Evolutionary conservation across 2,329 filamentous ascomycete genomes (phyloP).

Genomic region (Xylaria sp.): DNA sequence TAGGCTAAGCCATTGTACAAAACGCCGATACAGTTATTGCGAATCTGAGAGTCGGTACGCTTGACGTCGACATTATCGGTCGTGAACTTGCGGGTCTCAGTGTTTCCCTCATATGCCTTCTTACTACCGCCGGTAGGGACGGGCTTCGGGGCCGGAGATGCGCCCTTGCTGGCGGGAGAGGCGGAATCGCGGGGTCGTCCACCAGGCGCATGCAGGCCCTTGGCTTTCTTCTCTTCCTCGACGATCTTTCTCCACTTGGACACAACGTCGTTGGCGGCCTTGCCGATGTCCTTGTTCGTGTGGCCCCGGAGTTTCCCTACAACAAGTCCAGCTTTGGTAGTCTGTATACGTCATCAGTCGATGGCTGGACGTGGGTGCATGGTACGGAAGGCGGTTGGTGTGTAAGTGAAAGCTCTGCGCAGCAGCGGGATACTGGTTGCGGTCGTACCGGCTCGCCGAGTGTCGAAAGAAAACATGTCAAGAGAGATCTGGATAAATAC

Average conservation of each 20-base stretch:
- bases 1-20: conserved; percentile 90
- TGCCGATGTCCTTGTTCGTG: conserved; percentile 82
- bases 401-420: background rate
- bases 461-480: background rate
- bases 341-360: conserved; percentile 53
- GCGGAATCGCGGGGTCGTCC: conserved; percentile 60
- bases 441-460: background rate
- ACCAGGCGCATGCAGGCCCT: conserved; percentile 45
- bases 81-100: conserved; percentile 83
- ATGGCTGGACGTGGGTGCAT: conserved; percentile 23
- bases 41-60: conserved; percentile 76
- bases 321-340: conserved; percentile 89
- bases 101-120: conserved; percentile 69
- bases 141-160: conserved; percentile 58
- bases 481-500: conserved; percentile 18
- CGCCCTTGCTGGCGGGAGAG: conserved; percentile 60
- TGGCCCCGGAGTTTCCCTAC: conserved; percentile 85
- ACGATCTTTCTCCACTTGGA: conserved; percentile 87
- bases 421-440: background rate
- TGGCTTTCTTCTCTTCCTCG: conserved; percentile 68
- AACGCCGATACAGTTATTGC: conserved; percentile 88
- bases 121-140: conserved; percentile 57
- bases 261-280: conserved; percentile 83
- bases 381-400: background rate
- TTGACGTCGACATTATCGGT: conserved; percentile 82